Evolutionary conservation across 257 asterid genomes (phyloP), one percentile per base, ranked within the genome.

Genomic region (Capsicum baccatum): DNA sequence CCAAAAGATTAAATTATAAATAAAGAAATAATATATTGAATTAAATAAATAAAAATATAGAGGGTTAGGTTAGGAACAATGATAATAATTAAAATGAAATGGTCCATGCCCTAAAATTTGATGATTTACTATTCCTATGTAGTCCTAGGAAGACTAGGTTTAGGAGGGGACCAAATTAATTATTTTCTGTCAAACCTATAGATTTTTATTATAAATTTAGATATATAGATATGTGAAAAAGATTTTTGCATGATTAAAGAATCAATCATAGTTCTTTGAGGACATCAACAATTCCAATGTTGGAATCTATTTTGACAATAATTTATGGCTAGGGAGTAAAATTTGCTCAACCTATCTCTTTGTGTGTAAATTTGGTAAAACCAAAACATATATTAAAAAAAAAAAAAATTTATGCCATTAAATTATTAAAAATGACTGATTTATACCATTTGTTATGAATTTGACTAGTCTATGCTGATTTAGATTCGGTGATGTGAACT

Each of bases 21-120:
- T 33, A 37, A 66, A 66, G 73, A 35, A 35, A 35, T 67, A 14
- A 15, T 70, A 35, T 39, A 68, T 37, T 39, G n/a, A 68, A 3
- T 8, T 68, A 21, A 58, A 57, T 15, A 12, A 16, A 26, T 26
- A 21, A 9, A 73, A 10, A 6, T 10, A 73, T 47, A 6, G 19
- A 74, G 58, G 26, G 33, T 26, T 26, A 26, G 79, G 37, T 2
- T 52, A 56, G 52, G 64, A 15, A 35, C 50, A 78, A 7, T 16
- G 82, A 26, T 26, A 26, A 26, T 26, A 26, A 26, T 26, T 78
- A 55, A 78, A 78, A 35, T 78, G 82, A 78, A 78, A 35, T 78
- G 82, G 82, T 78, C 82, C 82, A 78, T 78, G 82, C 50, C 48
- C 48, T 78, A 78, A 2, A 54, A 8, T 14, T 54, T 78, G 64